Base-by-base conservation (phyloP, 257 asterid genomes). In the Solanum peruvianum region DNA sequence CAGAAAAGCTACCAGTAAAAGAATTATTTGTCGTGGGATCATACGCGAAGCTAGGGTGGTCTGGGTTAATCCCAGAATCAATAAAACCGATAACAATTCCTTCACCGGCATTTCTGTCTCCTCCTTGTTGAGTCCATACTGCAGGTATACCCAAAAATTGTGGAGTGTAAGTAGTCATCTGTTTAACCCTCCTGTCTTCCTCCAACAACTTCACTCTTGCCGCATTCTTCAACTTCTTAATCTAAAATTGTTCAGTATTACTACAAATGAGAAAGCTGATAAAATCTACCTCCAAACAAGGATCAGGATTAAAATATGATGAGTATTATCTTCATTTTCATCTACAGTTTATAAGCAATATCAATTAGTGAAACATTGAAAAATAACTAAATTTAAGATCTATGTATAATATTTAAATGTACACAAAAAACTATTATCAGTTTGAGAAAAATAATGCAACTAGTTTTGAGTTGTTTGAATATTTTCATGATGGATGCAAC, bases 21-120 rank as follows among this genome's bases (percentile, higher is more conserved):
- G 52, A 25, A 39, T 39, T 39, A 39, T 39, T 2, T 21, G n/a
- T 82, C 5, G 66, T 52, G 9, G 97, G 94, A 88, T 94, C 96
- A 87, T 91, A 91, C 14, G 94, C 92, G 86, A 97, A 97, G 85
- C 99, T 95, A 5, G 96, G 98, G 31, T 95, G 97, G 14, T 52
- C 37, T 1, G 97, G 98, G 45, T 97, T 92, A 80, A 97, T 93
- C 25, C 99, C 98, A 0, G 98, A 91, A 83, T 97, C 98, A 85
- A 94, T 93, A 85, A 97, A 92, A 27, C 98, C 99, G 20, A 97
- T 95, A 90, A 95, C 99, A 25, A 94, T 81, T 35, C 98, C 98
- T 84, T 95, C 99, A 23, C 99, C 99, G 0, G 94, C 98, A 44
- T 94, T 89, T 86, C 85, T 90, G 3, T 88, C 86, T 12, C 96